Evolutionary conservation across 148 eudicot species (phyloP), one percentile per base, ranked within the genome.

Genomic region (Chenopodium quinoa): DNA sequence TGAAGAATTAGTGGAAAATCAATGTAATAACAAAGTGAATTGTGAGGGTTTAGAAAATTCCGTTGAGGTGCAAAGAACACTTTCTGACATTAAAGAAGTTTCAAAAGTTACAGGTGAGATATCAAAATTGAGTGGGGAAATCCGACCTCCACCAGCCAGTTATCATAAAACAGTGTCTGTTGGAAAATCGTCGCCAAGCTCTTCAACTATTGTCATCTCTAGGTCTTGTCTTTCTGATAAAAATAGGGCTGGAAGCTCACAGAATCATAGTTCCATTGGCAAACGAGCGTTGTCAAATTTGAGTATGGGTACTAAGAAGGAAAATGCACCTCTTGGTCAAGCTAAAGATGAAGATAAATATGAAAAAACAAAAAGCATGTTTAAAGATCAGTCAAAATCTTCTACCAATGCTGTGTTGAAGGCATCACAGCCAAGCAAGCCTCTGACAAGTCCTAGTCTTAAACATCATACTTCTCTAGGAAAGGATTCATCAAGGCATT

Each of bases 331-430:
- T 13, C 75, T 73, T 64, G 86, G 86, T 81, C 56, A 34, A 34
- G 74, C 31, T 37, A 86, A 84, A 83, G 86, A 82, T 58, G 89
- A 87, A 69, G 90, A 82, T 27, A 87, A 86, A 70, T 80, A 76
- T 83, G 93, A 88, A 60, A 82, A 86, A 80, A 77, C 87, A n/a
- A 88, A 80, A 79, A 89, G 86, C 77, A 73, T 76, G 29, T 73
- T 80, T 46, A 92, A 89, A 86, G 95, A 90, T 46, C 85, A 80
- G 81, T 73, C 88, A 80, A 92, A 94, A 80, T 83, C 90, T 22
- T 85, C 87, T 8, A 23, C 79, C 56, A 83, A 79, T 85, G 81
- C 92, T 77, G 75, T 82, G 9, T 67, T 80, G 31, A 93, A 91
- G 83, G 73, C 84, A 29, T 88, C 92, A 66, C 90, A 84, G 72